These are phyloP conservation scores for Turritis glabra DNA, from an alignment of 345 rosid genomes.

Conservation along the genomic window DNA sequence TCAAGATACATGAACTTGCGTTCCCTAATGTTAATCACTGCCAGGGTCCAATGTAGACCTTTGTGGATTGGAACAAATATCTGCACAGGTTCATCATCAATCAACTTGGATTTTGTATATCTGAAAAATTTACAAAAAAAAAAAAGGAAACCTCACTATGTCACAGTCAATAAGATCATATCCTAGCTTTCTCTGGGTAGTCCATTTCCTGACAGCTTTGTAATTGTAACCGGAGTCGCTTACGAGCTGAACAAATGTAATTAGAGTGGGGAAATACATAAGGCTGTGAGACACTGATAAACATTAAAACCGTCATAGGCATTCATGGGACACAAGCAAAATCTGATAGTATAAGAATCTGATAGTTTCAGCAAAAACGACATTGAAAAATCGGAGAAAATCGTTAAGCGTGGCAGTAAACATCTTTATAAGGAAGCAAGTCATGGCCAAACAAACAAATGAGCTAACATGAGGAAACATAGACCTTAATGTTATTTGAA, in stretches of 20 bases:
- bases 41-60: constrained; percentile 84
- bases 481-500: background rate
- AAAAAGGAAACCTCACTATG: constrained; percentile 48
- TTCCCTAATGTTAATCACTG: constrained; percentile 76
- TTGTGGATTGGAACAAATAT: constrained; percentile 91
- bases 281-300: background rate
- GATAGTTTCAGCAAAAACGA: too few relatives aligned
- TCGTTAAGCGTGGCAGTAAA: too few relatives aligned
- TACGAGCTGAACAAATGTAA: constrained; percentile 45
- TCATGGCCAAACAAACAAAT: constrained; percentile 40
- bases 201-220: constrained; percentile 86
- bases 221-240: constrained; percentile 53
- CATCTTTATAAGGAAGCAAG: too few relatives aligned
- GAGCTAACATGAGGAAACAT: background rate
- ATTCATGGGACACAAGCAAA: background rate
- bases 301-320: background rate
- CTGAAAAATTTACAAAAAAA: background rate
- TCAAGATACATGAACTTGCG: constrained; percentile 85
- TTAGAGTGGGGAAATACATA: background rate
- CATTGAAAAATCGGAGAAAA: too few relatives aligned
- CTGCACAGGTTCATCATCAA: constrained; percentile 42
- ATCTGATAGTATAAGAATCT: too few relatives aligned
- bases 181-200: constrained; percentile 72
- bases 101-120: background rate
- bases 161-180: constrained; percentile 73